Percentiles rank a stretch among this genome's conserved stretches.
Conservation (phyloP, 2,329 filamentous ascomycete species). For the Fusarium tjaetaba region DNA sequence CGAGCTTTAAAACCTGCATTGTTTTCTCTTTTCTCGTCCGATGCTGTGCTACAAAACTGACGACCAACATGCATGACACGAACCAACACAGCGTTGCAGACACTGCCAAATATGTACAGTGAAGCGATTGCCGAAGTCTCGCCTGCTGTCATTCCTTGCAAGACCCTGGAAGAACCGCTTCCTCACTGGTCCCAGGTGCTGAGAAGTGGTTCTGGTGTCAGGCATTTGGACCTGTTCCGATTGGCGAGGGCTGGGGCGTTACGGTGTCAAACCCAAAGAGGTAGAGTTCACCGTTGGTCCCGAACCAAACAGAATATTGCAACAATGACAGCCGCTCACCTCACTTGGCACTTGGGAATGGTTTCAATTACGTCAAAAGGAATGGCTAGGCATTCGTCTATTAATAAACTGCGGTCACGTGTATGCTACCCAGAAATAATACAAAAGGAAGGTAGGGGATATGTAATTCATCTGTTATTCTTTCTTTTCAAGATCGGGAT, state of each 20-base stretch:
- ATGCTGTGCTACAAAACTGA: neutral
- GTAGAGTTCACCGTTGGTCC: neutral
- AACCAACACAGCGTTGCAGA: neutral
- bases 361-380: fast-evolving
- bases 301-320: neutral
- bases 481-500: too few relatives aligned
- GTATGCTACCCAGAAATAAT: too few relatives aligned
- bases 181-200: neutral
- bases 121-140: neutral
- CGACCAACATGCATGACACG: conserved; percentile 1
- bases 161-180: neutral
- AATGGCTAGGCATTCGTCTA: neutral
- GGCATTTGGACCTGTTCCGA: neutral
- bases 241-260: neutral
- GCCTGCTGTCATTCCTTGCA: neutral
- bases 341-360: neutral
- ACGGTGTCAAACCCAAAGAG: neutral
- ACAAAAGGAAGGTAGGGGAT: fast-evolving
- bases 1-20: neutral
- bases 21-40: conserved; percentile 10
- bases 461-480: neutral
- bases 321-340: neutral
- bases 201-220: neutral
- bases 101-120: neutral
- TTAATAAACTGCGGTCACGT: fast-evolving